Evolutionary conservation across 108 stramenopile species (phyloP).

Genomic region (Cylindrotheca fusiformis): DNA sequence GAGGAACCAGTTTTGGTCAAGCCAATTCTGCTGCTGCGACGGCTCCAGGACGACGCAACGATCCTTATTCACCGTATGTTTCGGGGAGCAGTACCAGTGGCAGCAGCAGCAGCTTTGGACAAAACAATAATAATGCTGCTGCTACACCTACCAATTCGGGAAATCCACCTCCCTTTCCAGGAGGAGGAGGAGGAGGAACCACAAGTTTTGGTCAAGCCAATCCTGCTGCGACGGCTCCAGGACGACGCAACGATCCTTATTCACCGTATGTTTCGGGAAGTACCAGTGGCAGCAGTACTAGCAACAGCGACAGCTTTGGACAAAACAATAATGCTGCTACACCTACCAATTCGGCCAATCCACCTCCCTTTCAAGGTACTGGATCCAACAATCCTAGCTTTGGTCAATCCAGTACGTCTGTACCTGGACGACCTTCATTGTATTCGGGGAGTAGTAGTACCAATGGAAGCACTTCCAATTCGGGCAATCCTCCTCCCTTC

Average conservation of each 20-base stretch:
- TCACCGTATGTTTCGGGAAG: not conserved
- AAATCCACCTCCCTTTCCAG: not conserved
- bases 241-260: not conserved
- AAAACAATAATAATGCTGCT: not conserved
- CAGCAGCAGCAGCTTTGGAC: not conserved
- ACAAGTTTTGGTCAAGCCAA: slow-evolving; percentile 1
- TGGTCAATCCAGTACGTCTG: not conserved
- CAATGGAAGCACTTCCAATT: not conserved
- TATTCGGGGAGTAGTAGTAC: not conserved
- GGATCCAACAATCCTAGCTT: no score
- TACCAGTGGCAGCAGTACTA: not conserved
- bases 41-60: not conserved
- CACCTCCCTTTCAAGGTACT: not conserved
- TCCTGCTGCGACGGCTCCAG: not conserved
- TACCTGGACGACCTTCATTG: not conserved
- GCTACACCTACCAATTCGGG: not conserved
- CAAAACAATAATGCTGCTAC: not conserved
- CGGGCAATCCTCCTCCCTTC: not conserved
- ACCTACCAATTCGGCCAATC: not conserved
- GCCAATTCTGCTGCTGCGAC: not conserved
- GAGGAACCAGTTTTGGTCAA: not conserved
- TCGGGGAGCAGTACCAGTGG: not conserved
- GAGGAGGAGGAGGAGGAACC: not conserved
- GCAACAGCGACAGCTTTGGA: not conserved
- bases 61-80: not conserved